Base-by-base conservation (phyloP, 2,329 filamentous ascomycete species). In the Drechslerella dactyloides region DNA sequence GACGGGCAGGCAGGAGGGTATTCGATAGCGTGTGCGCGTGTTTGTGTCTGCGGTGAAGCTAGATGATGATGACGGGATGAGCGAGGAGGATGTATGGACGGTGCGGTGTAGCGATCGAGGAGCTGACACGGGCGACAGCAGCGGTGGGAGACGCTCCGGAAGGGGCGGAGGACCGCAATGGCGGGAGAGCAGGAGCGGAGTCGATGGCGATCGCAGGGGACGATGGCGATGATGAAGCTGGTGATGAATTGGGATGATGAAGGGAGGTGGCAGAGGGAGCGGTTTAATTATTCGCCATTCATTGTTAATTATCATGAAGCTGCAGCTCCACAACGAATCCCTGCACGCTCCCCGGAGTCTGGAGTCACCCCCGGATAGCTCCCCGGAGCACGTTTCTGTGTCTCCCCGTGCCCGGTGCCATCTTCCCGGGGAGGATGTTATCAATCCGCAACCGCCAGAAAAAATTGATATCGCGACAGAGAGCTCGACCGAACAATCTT, bases 221-320 rank as follows among this genome's bases (percentile, higher is more conserved):
- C 51, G 23, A 40, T 54, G 35, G 51, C 19, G 27, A 17, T 54
- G 21, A 19, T 24, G n/a, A 51, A 33, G 27, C 4, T 33, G 27
- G 27, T 33, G 27, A 33, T 33, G 27, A 33, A 4, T 33, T 3
- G 3, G 27, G 27, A 8, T 33, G 27, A 4, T 33, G 27, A 33
- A 33, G 27, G 27, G 27, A 33, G 27, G 27, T 33, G 27, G 27
- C 8, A 8, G 8, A 33, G 4, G 27, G 27, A 33, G 27, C 21
- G 6, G 23, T 46, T 23, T 30, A 53, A 24, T 44, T 35, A 50
- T 13, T 44, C 33, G 10, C 19, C 15, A 59, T 3, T 27, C 42
- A 23, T 33, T 48, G 65, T 60, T 27, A 68, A n/a, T n/a, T 50
- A 30, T 13, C 44, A 30, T 63, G 65, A 69, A 69, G 65, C 65